Evolutionary conservation across 2,329 filamentous ascomycete genomes (phyloP).

Genomic region (Colletotrichum chlorophyti): DNA sequence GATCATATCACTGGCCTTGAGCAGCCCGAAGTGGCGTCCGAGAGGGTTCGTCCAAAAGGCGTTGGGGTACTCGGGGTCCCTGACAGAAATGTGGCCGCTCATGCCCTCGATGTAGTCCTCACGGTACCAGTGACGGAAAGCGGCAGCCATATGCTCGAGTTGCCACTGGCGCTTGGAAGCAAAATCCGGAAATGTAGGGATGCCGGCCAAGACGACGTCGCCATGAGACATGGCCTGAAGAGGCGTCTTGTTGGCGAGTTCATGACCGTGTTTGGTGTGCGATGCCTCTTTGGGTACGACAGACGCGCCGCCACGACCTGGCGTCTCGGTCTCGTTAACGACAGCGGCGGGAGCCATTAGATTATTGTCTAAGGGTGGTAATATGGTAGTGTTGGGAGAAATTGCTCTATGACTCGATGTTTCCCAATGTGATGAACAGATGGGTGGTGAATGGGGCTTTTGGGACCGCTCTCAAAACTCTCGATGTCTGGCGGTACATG

Average conservation of each 20-base stretch:
- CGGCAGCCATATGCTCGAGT: constrained; percentile 68
- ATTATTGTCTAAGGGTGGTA: not conserved
- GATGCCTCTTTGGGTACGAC: constrained; percentile 29
- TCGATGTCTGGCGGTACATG: no score
- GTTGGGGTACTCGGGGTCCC: constrained; percentile 66
- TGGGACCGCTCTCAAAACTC: no score
- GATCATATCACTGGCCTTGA: constrained; percentile 73
- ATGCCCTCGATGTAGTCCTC: constrained; percentile 74
- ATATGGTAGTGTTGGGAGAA: not conserved
- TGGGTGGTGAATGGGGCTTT: not conserved
- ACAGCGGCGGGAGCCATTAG: constrained; percentile 41
- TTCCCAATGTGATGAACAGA: not conserved
- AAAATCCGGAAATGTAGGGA: constrained; percentile 40
- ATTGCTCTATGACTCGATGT: not conserved
- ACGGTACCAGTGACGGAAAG: constrained; percentile 72
- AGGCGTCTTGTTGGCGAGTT: constrained; percentile 35
- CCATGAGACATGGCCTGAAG: constrained; percentile 45
- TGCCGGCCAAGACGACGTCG: constrained; percentile 37
- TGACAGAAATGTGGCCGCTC: constrained; percentile 70
- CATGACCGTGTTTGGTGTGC: constrained; percentile 28
- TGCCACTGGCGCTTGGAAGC: constrained; percentile 53
- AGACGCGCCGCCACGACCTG: constrained; percentile 6
- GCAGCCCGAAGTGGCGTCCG: constrained; percentile 69
- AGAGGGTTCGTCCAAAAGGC: constrained; percentile 75
- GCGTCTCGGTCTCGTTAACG: constrained; percentile 29